Base-by-base conservation (phyloP, 2,329 filamentous ascomycete genomes). In the Aspergillus novoparasiticus region DNA sequence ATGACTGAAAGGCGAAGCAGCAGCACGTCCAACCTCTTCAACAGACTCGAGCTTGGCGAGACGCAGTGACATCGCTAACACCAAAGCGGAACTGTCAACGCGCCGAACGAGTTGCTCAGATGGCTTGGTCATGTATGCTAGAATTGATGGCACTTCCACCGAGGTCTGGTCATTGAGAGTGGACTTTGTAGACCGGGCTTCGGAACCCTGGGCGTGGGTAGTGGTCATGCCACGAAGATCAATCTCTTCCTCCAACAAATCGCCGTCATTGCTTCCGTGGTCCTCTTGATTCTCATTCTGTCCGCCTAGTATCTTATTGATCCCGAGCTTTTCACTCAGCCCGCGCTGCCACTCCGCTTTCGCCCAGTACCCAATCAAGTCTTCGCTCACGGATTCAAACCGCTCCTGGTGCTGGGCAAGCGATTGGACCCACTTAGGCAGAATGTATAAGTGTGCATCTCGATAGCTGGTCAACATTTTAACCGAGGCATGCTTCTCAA, bases 311-410 rank as follows among this genome's bases (percentile, higher is more conserved):
- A 94, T 85, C 50, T 89, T 84, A 57, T 86, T 81, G 58, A 97
- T 80, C 1, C 89, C 86, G 10, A 98, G 84, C 77, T 96, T 97
- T 58, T 90, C 87, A 0, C 86, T 87, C 3, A 97, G 82, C 0
- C 92, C 91, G 3, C 86, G 83, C 77, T 98, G 94, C 95, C 95
- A 99, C 60, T 89, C 89, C 1, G 94, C 89, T 76, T 98, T 97
- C 39, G 94, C 92, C 93, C 94, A 97, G 90, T 92, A 97, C 9
- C 94, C 93, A n/a, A 98, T 83, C 8, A 97, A 88, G 72, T 98
- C 94, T 76, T 98, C 94, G 34, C 91, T 92, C 54, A 99, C 89
- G 61, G 90, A 96, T 71, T 97, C 92, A 66, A 99, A 87, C 11
- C 86, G 88, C 36, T 94, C 90, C 72, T 97, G 96, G 66, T 85